These are phyloP conservation scores for Phellinidium pouzarii DNA, from an alignment of 1,284 basidiomycete genomes.

Conservation along the genomic window DNA sequence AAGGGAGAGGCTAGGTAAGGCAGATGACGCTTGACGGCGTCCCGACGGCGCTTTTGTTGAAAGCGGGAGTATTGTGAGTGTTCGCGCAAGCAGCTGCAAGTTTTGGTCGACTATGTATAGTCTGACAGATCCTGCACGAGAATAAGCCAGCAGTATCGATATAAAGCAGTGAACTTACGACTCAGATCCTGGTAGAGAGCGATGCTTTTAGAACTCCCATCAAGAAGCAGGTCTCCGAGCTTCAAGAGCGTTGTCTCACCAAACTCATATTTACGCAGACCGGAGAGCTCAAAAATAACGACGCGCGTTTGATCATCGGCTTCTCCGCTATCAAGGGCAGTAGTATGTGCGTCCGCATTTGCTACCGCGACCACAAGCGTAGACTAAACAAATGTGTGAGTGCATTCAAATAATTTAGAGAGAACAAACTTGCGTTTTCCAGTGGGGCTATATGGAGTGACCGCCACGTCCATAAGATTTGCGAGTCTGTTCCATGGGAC, in stretches of 20 bases:
- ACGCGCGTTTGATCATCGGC: constrained; percentile 11
- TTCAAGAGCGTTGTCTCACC: constrained; percentile 4
- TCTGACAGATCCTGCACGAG: constrained; percentile 3
- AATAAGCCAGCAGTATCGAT: neutral
- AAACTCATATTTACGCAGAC: constrained; percentile 1
- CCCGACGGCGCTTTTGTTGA: neutral
- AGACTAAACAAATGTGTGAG: neutral
- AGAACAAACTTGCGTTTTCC: constrained; percentile 37
- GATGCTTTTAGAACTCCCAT: constrained; percentile 8
- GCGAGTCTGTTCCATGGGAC: constrained; percentile 14
- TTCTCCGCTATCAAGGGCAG: constrained; percentile 11
- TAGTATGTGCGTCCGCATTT: constrained; percentile 3
- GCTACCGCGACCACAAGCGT: constrained; percentile 12
- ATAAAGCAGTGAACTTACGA: constrained; percentile 1
- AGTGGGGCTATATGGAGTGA: constrained; percentile 33
- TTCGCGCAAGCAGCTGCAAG: neutral
- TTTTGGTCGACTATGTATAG: constrained; percentile 7
- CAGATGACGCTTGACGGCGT: neutral
- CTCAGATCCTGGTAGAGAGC: neutral
- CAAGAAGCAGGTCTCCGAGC: constrained; percentile 12
- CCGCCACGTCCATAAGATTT: constrained; percentile 44
- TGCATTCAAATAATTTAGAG: neutral
- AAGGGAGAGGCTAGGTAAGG: constrained; percentile 1
- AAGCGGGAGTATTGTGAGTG: constrained; percentile 1
- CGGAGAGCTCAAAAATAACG: constrained; percentile 4